Conservation (phyloP, 768 basidiomycete species). For the Mrakia frigida region DNA sequence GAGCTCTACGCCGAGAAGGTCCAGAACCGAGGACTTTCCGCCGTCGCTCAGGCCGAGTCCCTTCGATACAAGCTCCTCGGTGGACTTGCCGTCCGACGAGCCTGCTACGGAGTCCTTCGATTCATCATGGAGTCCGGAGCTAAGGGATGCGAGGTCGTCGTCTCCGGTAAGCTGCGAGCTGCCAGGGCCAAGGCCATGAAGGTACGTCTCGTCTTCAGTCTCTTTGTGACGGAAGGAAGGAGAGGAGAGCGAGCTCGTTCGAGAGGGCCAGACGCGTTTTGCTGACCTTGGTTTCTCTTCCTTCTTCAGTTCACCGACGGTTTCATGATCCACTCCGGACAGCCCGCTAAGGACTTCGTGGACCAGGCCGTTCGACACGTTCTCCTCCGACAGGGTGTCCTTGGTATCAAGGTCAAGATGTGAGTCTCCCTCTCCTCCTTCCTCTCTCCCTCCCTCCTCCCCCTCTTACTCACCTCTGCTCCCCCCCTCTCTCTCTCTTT, state of each 20-base stretch:
- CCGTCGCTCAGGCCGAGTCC: conserved; percentile 96
- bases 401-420: conserved; percentile 99
- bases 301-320: conserved; percentile 80
- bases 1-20: conserved; percentile 99
- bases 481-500: neutral
- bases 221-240: neutral
- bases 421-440: conserved; percentile 46
- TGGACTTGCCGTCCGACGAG: conserved; percentile 96
- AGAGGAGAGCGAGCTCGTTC: neutral
- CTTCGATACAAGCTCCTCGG: conserved; percentile 98
- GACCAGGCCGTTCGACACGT: conserved; percentile 98
- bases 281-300: neutral
- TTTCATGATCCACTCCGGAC: conserved; percentile 81
- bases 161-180: conserved; percentile 98
- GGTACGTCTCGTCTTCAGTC: conserved; percentile 15
- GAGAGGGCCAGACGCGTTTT: neutral
- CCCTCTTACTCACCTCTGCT: conserved; percentile 17
- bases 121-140: conserved; percentile 99
- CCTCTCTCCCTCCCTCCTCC: conserved; percentile 23
- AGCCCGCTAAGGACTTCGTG: conserved; percentile 92
- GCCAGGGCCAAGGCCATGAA: conserved; percentile 99
- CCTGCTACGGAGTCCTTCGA: conserved; percentile 99
- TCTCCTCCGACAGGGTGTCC: conserved; percentile 93
- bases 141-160: conserved; percentile 99
- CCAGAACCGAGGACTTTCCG: conserved; percentile 93